phyloP scores from a whole-genome alignment of 2,329 filamentous ascomycete species.

The Penicillium hordei region DNA sequence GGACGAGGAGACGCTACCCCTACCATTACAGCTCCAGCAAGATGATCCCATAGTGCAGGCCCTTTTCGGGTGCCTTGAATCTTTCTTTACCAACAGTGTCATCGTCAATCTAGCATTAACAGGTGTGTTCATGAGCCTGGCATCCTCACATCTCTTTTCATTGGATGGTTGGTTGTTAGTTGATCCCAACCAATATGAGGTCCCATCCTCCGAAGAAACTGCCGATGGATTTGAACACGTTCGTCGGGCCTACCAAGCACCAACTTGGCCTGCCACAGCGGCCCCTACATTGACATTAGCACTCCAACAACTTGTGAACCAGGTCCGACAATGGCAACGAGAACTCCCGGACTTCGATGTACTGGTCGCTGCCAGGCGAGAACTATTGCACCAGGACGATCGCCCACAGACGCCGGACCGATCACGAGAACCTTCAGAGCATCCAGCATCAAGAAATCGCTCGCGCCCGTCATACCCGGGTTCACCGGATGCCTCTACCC shows the following conservation, averaged over 20 bases:
- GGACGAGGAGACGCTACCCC: conserved; percentile 56
- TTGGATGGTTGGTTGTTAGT: conserved; percentile 89
- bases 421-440: conserved; percentile 25
- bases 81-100: conserved; percentile 85
- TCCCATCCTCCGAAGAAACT: conserved; percentile 9
- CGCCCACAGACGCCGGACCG: conserved; percentile 18
- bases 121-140: conserved; percentile 76
- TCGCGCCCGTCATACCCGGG: conserved; percentile 20
- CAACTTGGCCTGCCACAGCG: conserved; percentile 51
- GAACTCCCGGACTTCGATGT: conserved; percentile 72
- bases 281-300: conserved; percentile 52
- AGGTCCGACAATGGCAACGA: conserved; percentile 62
- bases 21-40: conserved; percentile 63
- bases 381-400: conserved; percentile 40
- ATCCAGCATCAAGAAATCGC: conserved; percentile 22
- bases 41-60: conserved; percentile 59
- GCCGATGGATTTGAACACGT: conserved; percentile 37
- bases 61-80: conserved; percentile 62
- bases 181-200: conserved; percentile 62
- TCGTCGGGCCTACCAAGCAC: conserved; percentile 42
- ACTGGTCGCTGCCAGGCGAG: conserved; percentile 61
- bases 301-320: conserved; percentile 61
- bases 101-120: conserved; percentile 89
- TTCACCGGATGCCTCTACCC: conserved; percentile 18
- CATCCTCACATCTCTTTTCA: conserved; percentile 78